phyloP scores from a whole-genome alignment of 305 asterid genomes.

The Fraxinus angustifolia region DNA sequence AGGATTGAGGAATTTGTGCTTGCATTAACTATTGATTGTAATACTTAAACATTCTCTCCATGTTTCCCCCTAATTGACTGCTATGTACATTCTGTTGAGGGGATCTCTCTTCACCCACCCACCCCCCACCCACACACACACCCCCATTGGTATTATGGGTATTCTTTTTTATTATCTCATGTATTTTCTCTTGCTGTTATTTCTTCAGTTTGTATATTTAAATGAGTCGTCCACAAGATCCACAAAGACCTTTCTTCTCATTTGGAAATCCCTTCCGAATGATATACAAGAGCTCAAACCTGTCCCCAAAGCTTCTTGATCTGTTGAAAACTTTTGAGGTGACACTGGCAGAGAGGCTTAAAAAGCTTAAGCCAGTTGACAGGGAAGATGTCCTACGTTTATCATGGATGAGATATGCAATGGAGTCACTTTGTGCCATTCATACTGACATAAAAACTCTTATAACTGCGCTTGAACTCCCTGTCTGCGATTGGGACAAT shows the following conservation, averaged over 20 bases:
- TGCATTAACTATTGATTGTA: not conserved
- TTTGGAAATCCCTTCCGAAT: slow-evolving; percentile 82
- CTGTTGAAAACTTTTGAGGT: slow-evolving; percentile 65
- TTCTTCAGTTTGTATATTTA: slow-evolving; percentile 40
- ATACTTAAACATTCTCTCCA: not conserved
- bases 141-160: not conserved
- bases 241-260: slow-evolving; percentile 59
- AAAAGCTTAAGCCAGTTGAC: slow-evolving; percentile 52
- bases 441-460: slow-evolving; percentile 66
- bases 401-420: slow-evolving; percentile 71
- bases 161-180: slow-evolving; percentile 6
- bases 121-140: not conserved
- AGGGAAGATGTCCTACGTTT: slow-evolving; percentile 58
- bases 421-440: slow-evolving; percentile 60
- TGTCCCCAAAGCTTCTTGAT: slow-evolving; percentile 58
- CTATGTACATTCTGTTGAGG: not conserved
- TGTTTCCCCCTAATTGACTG: not conserved
- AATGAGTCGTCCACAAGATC: slow-evolving; percentile 76
- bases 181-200: slow-evolving; percentile 14
- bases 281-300: slow-evolving; percentile 59
- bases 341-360: slow-evolving; percentile 54
- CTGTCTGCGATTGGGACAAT: slow-evolving; percentile 79
- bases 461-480: slow-evolving; percentile 72
- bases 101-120: not conserved
- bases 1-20: not conserved